Evolutionary conservation across 768 basidiomycete genomes (phyloP).

Genomic region (Rubroboletus pulcherrimus): DNA sequence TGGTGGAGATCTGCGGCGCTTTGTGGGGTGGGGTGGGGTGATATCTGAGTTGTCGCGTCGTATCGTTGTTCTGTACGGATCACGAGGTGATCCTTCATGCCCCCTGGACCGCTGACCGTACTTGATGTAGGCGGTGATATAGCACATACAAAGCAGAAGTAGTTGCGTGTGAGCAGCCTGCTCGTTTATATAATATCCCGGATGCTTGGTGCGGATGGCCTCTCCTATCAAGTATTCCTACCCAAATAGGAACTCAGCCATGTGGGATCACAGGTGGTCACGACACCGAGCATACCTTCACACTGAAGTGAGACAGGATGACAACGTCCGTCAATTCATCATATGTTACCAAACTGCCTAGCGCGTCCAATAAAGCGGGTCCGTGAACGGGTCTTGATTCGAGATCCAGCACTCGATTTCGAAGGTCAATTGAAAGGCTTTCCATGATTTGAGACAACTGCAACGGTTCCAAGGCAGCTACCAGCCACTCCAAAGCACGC

Average conservation of each 20-base stretch:
- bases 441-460: conserved; percentile 8
- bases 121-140: background rate
- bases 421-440: conserved; percentile 1
- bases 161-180: conserved; percentile 1
- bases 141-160: conserved; percentile 6
- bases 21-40: background rate
- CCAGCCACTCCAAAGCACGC: conserved; percentile 8
- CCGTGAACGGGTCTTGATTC: conserved; percentile 2
- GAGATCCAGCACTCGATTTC: background rate
- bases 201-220: background rate
- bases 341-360: background rate
- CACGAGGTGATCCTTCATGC: too few relatives aligned
- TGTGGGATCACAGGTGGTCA: background rate
- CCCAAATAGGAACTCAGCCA: background rate
- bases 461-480: conserved; percentile 7
- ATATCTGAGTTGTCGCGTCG: background rate
- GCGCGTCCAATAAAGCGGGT: background rate
- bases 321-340: conserved; percentile 2
- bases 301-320: conserved; percentile 9
- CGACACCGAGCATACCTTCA: conserved; percentile 4
- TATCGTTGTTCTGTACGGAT: too few relatives aligned
- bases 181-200: background rate
- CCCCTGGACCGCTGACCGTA: background rate
- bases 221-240: conserved; percentile 10
- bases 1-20: background rate